Base-by-base conservation (phyloP, 2,329 filamentous ascomycete genomes). In the Zymoseptoria pseudotritici region DNA sequence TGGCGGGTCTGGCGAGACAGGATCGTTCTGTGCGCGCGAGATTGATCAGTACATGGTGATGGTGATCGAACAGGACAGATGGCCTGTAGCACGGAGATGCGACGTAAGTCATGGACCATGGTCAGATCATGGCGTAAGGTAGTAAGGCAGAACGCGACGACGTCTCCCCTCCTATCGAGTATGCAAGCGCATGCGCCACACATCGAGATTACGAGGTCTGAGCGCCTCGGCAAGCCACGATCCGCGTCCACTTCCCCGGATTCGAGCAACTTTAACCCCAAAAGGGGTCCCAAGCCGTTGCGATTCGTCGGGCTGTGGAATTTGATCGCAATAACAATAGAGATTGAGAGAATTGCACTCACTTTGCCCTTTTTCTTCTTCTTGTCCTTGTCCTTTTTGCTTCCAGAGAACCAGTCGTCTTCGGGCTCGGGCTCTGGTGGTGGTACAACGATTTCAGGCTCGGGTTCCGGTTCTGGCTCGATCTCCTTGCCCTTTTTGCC, bases 401-500 rank as follows among this genome's bases (percentile, higher is more conserved):
- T 54, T 56, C 60, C 61, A 8, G 58, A 59, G 20, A 56, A 36
- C 66, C 63, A 61, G 22, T 61, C 57, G 58, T 65, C 62, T 46
- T 42, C 61, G 36, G 64, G 60, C 9, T 68, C 66, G n/a, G 75
- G 73, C 50, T 73, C 74, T 51, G 59, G 63, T 42, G 36, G 10
- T 3, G 36, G 46, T 65, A 64, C 36, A 4, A 42, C 36, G 11
- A n/a, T 46, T 50, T 67, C 66, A 20, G 54, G 53, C 31, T 65
- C 62, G 13, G 65, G 60, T 5, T 68, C 68, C 17, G 65, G 64
- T 26, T 26, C 24, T 26, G 24, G 70, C 61, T 75, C 74, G 21
- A 77, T 74, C 54, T 56, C 58, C 49, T 68, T 70, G 58, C 74
- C 74, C 63, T 69, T 69, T 66, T 79, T 77, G 60, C 77, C 76